A percentile compares a stretch with the other conserved stretches of the same genome.
Evolutionary conservation across 78 protist genomes (phyloP).

Genomic region (Chrysochromulina tobinii): DNA sequence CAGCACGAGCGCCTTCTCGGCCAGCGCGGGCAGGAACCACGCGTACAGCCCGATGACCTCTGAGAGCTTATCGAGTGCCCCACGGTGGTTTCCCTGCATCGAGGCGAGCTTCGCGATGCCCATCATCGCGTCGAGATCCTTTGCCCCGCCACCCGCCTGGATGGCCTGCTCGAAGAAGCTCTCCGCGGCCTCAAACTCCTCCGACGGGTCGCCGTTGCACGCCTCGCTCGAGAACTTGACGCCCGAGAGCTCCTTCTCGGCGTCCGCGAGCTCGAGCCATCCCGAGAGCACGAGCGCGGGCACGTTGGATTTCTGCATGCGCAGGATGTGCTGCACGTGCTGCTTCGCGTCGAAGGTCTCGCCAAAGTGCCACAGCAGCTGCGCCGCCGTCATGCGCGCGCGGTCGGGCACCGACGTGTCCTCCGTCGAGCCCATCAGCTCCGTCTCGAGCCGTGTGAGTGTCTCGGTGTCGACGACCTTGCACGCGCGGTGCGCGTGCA

Average conservation of each 20-base stretch:
- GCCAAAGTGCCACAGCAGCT: background rate
- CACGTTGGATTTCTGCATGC: background rate
- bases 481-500: background rate
- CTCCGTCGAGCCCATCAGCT: background rate
- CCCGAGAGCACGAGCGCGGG: background rate
- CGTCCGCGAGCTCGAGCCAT: background rate
- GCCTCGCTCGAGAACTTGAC: background rate
- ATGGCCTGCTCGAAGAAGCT: background rate
- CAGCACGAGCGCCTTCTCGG: constrained; percentile 45
- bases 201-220: background rate
- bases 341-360: background rate
- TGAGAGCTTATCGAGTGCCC: background rate
- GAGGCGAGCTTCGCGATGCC: background rate
- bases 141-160: background rate
- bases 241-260: background rate
- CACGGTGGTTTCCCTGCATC: background rate
- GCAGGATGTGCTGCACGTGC: background rate
- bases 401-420: background rate
- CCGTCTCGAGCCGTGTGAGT: background rate
- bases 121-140: background rate
- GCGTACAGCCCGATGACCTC: background rate
- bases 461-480: background rate
- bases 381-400: background rate
- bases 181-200: background rate
- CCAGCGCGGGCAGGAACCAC: constrained; percentile 39